Conservation (phyloP, 2,329 filamentous ascomycete species). For the Apiospora sp. region DNA sequence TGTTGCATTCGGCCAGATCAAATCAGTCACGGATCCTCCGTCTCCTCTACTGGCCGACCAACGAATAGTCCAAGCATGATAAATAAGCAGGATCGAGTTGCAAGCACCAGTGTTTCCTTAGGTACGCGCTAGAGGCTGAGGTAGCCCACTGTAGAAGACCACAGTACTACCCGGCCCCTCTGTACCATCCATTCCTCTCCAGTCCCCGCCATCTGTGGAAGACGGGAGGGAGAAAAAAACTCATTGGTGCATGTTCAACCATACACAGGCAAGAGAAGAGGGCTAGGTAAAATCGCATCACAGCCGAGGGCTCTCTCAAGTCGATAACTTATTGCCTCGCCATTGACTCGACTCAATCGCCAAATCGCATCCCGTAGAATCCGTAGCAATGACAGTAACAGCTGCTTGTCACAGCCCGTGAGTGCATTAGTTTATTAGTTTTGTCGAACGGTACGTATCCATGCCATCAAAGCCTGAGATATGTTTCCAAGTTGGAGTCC, state of each 20-base stretch:
- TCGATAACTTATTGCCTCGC: background rate
- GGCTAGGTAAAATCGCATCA: background rate
- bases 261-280: background rate
- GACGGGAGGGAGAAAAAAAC: background rate
- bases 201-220: background rate
- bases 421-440: background rate
- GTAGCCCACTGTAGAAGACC: conserved; percentile 4
- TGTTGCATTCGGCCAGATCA: conserved; percentile 19
- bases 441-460: conserved; percentile 1
- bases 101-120: background rate
- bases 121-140: background rate
- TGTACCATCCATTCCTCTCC: background rate
- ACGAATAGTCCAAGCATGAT: background rate
- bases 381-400: background rate
- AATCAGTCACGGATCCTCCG: conserved; percentile 8
- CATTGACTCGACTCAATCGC: background rate
- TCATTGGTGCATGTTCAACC: background rate
- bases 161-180: background rate
- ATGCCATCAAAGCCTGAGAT: conserved; percentile 6
- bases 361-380: background rate
- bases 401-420: background rate
- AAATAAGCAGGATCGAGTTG: conserved; percentile 1
- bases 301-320: background rate
- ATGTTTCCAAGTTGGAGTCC: conserved; percentile 15
- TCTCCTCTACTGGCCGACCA: background rate